These are phyloP conservation scores for Boletus insuetus DNA, from an alignment of 768 basidiomycete species.

Conservation along the genomic window DNA sequence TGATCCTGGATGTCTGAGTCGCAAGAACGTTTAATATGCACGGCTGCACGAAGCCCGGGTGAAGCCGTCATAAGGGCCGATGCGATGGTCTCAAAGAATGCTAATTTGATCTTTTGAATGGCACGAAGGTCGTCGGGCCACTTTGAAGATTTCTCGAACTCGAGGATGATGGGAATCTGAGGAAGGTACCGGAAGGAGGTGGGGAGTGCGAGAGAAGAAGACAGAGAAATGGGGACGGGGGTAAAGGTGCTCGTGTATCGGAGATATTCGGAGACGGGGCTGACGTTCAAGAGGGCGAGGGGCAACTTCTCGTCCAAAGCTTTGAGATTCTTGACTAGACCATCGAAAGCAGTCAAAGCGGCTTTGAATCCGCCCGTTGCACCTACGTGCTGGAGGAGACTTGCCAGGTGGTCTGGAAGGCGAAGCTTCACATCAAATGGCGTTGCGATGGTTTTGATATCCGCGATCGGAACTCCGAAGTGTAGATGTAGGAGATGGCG, in stretches of 20 bases:
- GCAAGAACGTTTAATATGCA: conserved; percentile 55
- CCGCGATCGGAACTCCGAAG: conserved; percentile 58
- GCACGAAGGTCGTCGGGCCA: conserved; percentile 96
- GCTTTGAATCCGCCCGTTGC: conserved; percentile 62
- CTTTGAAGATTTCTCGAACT: conserved; percentile 87
- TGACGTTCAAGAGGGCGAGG: conserved; percentile 71
- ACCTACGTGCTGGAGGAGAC: conserved; percentile 33
- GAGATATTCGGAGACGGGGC: conserved; percentile 67
- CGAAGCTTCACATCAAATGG: conserved; percentile 57
- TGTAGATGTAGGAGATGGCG: conserved; percentile 72
- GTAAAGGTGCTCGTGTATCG: conserved; percentile 82
- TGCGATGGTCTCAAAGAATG: conserved; percentile 84
- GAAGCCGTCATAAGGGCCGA: conserved; percentile 54
- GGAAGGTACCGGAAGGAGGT: conserved; percentile 62
- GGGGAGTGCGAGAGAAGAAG: conserved; percentile 51
- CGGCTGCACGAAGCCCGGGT: conserved; percentile 50
- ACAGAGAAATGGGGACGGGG: conserved; percentile 68
- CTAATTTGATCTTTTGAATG: conserved; percentile 92
- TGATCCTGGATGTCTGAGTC: conserved; percentile 64
- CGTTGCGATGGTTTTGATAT: conserved; percentile 56
- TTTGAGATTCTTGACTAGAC: conserved; percentile 72
- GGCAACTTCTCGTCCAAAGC: conserved; percentile 70
- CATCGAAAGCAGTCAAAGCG: conserved; percentile 77
- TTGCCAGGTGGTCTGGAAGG: conserved; percentile 54
- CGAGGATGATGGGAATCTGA: conserved; percentile 71